Base-by-base conservation (phyloP, 345 rosid genomes). In the Triadica sebifera region DNA sequence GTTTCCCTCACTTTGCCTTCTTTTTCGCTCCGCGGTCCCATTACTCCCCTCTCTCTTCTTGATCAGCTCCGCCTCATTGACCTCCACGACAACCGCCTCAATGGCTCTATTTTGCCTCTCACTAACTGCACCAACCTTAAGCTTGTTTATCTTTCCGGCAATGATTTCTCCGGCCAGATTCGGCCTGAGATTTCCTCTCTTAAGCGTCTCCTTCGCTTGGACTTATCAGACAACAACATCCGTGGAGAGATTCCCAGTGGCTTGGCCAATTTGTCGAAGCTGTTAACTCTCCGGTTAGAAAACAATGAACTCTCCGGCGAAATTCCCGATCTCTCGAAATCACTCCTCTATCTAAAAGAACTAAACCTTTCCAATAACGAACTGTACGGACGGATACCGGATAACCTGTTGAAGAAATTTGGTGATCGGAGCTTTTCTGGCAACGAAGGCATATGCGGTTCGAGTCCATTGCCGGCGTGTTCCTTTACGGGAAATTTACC, bases 41-140 rank as follows among this genome's bases (percentile, higher is more conserved):
- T 94, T 15, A 53, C 72, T 69, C 78, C 94, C 12, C 89, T 94
- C 75, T 81, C 93, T 16, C 70, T 82, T 55, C 91, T 94, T 37
- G 83, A 87, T 84, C 93, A 89, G 75, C 98, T 94, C 46, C 98
- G 96, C 15, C 75, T 90, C 46, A 88, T 94, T 6, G 93, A 94
- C 79, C 94, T 94, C 84, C 95, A 92, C 29, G 86, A 85, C 65
- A 94, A 94, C 84, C 88, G 95, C 78, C 87, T 94, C 46, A 94
- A 92, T 81, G 93, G 91, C 78, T 81, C 90, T 51, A 47, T 92
- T 72, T 79, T 29, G 20, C 85, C 97, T 0, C 85, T 92, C 66
- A 47, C 84, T 38, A 88, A 89, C 80, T 91, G 96, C 74, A 78
- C 89, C 12, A 86, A 87, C 75, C 93, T 94, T 77, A 86, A 85